A percentile compares a stretch with the other conserved stretches of the same genome.
Evolutionary conservation across 768 basidiomycete species (phyloP).

Genomic region (Leccinum subtestaceum): DNA sequence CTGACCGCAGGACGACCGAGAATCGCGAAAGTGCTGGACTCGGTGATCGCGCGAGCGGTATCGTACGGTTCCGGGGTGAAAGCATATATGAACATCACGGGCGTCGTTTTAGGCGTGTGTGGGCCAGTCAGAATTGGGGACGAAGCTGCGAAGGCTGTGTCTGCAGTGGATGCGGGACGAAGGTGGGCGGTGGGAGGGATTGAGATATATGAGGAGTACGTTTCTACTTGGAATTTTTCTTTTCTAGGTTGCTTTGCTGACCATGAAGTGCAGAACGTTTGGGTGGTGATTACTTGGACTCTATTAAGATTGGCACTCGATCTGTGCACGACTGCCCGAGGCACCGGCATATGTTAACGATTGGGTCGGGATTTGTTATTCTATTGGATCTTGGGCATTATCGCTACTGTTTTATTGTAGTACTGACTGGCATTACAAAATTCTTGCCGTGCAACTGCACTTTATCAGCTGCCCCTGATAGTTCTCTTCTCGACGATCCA

Average conservation of each 20-base stretch:
- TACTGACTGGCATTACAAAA: background rate
- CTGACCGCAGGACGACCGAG: constrained; percentile 57
- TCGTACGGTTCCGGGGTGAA: constrained; percentile 39
- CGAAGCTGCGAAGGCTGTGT: constrained; percentile 35
- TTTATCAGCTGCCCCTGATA: background rate
- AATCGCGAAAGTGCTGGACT: constrained; percentile 45
- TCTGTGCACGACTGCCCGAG: background rate
- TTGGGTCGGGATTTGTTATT: background rate
- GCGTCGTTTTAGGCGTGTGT: constrained; percentile 43
- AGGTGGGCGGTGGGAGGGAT: constrained; percentile 39
- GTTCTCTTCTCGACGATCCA: background rate
- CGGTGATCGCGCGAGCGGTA: constrained; percentile 44
- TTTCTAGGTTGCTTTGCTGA: constrained; percentile 8
- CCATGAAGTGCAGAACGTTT: constrained; percentile 21
- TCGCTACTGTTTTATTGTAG: background rate
- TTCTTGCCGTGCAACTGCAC: background rate
- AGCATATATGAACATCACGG: constrained; percentile 22
- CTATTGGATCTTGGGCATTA: background rate
- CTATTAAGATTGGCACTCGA: background rate
- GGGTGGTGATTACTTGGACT: constrained; percentile 24
- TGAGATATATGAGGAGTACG: constrained; percentile 42
- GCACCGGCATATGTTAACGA: background rate
- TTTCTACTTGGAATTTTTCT: constrained; percentile 7
- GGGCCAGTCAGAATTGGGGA: constrained; percentile 40
- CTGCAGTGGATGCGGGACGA: constrained; percentile 31